A percentile compares a stretch with the other conserved stretches of the same genome.
Conservation (phyloP, 1,139 yeast species). For the Zygoascus sp. region DNA sequence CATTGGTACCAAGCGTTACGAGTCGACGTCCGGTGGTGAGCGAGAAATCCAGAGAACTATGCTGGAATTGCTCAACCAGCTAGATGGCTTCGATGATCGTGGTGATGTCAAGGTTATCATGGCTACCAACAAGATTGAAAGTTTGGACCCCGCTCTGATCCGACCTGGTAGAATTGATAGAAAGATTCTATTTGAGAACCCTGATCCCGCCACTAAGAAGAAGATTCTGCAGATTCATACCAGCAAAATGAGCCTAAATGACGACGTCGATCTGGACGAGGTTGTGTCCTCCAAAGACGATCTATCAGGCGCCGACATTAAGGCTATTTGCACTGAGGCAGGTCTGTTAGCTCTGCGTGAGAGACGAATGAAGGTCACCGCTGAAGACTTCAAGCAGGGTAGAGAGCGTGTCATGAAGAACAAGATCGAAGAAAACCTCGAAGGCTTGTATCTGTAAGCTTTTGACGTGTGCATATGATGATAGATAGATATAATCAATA, state of each 20-base stretch:
- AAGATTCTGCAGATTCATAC: constrained; percentile 93
- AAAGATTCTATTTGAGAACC: constrained; percentile 93
- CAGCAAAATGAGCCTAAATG: constrained; percentile 84
- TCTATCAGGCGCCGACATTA: constrained; percentile 95
- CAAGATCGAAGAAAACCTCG: constrained; percentile 94
- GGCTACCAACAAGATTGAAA: constrained; percentile 97
- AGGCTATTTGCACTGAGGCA: constrained; percentile 97
- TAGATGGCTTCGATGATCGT: constrained; percentile 97
- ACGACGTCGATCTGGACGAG: constrained; percentile 85
- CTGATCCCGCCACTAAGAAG: constrained; percentile 88
- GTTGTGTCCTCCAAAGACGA: constrained; percentile 92
- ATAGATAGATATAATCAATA: background rate
- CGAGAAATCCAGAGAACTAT: constrained; percentile 97
- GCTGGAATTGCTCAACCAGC: constrained; percentile 93
- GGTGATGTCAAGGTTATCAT: constrained; percentile 98
- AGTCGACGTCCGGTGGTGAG: constrained; percentile 94
- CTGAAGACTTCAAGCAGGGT: constrained; percentile 90
- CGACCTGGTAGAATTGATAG: constrained; percentile 99
- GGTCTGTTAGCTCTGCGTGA: constrained; percentile 94
- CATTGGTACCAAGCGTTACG: constrained; percentile 95
- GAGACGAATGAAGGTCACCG: constrained; percentile 97
- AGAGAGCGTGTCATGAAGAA: constrained; percentile 96
- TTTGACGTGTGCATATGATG: background rate
- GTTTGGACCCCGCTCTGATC: constrained; percentile 93
- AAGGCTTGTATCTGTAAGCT: constrained; percentile 77